Percentiles rank a stretch among this genome's conserved stretches.
These are phyloP conservation scores for Fusarium nisikadoi DNA, from an alignment of 2,329 filamentous ascomycete species.

Conservation along the genomic window DNA sequence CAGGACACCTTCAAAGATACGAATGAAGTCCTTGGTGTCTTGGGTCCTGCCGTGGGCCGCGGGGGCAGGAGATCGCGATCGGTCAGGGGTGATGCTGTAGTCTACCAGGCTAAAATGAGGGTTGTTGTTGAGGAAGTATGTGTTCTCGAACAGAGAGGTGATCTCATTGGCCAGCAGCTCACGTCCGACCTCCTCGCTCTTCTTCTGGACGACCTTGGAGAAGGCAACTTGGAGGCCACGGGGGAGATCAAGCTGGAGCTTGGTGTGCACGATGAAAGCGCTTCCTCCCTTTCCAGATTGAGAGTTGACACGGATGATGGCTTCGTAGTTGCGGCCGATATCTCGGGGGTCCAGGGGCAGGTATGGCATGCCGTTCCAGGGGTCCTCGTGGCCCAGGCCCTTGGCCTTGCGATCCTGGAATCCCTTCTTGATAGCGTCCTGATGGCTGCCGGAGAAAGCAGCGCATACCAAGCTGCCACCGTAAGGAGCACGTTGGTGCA, in stretches of 20 bases:
- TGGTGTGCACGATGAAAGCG: constrained; percentile 91
- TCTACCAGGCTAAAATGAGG: constrained; percentile 88
- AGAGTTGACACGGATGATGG: constrained; percentile 96
- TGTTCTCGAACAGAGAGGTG: constrained; percentile 84
- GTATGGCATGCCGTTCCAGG: constrained; percentile 84
- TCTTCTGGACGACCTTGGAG: constrained; percentile 83
- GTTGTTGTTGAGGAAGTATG: constrained; percentile 86
- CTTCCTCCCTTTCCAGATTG: constrained; percentile 95
- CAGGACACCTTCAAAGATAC: constrained; percentile 87
- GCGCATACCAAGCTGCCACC: constrained; percentile 89
- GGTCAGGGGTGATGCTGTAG: constrained; percentile 89
- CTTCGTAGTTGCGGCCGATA: constrained; percentile 97
- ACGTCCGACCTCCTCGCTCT: constrained; percentile 81
- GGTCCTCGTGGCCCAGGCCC: constrained; percentile 69
- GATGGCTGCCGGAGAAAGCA: constrained; percentile 90
- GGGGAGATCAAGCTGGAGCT: constrained; percentile 90
- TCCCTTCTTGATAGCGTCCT: constrained; percentile 95
- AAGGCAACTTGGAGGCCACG: constrained; percentile 93
- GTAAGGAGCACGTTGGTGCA: constrained; percentile 90
- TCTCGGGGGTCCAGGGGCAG: constrained; percentile 92
- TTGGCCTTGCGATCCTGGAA: constrained; percentile 76
- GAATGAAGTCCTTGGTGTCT: constrained; percentile 80
- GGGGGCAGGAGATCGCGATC: constrained; percentile 78
- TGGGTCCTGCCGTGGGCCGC: constrained; percentile 75
- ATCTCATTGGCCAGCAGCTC: constrained; percentile 89